phyloP scores from a whole-genome alignment of 169 alveolate genomes.

The Plasmodium fragile region DNA sequence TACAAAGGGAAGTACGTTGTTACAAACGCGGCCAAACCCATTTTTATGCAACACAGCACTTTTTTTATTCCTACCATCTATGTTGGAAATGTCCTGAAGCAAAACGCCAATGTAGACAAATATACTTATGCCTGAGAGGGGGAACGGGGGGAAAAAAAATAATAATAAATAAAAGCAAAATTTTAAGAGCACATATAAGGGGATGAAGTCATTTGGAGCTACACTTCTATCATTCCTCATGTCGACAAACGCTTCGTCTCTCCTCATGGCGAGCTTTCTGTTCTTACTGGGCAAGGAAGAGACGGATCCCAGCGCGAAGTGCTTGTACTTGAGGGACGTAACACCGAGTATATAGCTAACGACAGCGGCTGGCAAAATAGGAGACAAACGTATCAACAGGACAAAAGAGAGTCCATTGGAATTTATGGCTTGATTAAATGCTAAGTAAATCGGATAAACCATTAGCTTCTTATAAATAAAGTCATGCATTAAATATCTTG shows the following conservation, averaged over 20 bases:
- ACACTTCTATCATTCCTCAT: background rate
- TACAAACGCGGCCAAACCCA: background rate
- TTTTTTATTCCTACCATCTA: constrained; percentile 28
- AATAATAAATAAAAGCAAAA: background rate
- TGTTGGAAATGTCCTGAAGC: constrained; percentile 69
- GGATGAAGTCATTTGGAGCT: background rate
- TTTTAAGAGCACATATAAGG: background rate
- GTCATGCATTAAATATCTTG: constrained; percentile 72
- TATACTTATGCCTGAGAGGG: constrained; percentile 33
- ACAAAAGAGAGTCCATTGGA: constrained; percentile 74
- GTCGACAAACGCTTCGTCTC: background rate
- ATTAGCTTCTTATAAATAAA: constrained; percentile 71
- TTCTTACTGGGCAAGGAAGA: constrained; percentile 73
- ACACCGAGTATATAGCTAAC: constrained; percentile 76
- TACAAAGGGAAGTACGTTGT: background rate
- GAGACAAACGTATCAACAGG: constrained; percentile 74
- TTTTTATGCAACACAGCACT: background rate
- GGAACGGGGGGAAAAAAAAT: background rate
- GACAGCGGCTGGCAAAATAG: constrained; percentile 73
- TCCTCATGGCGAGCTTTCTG: background rate
- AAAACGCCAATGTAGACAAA: constrained; percentile 75
- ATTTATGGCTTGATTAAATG: constrained; percentile 74
- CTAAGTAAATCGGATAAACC: constrained; percentile 72
- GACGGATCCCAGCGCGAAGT: constrained; percentile 72
- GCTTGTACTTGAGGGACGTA: constrained; percentile 49